Percentiles rank a stretch among this genome's conserved stretches.
phyloP scores from a whole-genome alignment of 345 rosid species.

The Melaleuca quinquenervia region DNA sequence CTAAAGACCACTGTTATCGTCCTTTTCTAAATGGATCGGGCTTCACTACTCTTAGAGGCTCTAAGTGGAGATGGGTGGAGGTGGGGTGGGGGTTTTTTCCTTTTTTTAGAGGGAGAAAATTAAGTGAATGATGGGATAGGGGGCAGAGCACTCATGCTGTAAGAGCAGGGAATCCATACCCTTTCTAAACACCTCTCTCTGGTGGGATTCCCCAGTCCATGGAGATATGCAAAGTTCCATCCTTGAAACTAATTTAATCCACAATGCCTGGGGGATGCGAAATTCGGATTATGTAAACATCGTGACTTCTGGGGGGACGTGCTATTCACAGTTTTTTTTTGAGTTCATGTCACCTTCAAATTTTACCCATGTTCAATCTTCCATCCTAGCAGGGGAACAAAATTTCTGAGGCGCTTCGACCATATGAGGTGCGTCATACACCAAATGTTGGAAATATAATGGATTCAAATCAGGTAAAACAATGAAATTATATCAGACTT shows the following conservation, averaged over 20 bases:
- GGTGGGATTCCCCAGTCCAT: not conserved
- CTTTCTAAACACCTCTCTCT: not conserved
- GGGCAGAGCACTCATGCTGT: too few species aligned
- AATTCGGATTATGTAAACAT: not conserved
- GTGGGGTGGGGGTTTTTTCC: too few species aligned
- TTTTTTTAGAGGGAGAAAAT: too few species aligned
- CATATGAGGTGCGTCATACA: conserved; percentile 38
- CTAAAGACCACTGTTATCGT: not conserved
- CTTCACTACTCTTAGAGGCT: too few species aligned
- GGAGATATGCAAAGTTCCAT: not conserved
- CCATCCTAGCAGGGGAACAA: conserved; percentile 69
- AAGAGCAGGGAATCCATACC: too few species aligned
- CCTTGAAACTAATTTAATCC: not conserved
- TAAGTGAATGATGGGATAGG: too few species aligned
- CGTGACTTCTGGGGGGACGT: rapidly evolving
- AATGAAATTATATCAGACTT: too few species aligned
- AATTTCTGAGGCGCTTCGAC: conserved; percentile 47
- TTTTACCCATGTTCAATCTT: not conserved
- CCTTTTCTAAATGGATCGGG: too few species aligned
- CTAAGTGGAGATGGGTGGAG: too few species aligned
- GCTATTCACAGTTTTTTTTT: not conserved
- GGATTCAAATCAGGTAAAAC: too few species aligned
- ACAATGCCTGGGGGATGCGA: not conserved
- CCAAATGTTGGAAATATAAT: too few species aligned
- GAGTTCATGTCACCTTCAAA: not conserved